Conservation (phyloP, 495 filamentous ascomycete genomes). For the Penicillium bovifimosum region DNA sequence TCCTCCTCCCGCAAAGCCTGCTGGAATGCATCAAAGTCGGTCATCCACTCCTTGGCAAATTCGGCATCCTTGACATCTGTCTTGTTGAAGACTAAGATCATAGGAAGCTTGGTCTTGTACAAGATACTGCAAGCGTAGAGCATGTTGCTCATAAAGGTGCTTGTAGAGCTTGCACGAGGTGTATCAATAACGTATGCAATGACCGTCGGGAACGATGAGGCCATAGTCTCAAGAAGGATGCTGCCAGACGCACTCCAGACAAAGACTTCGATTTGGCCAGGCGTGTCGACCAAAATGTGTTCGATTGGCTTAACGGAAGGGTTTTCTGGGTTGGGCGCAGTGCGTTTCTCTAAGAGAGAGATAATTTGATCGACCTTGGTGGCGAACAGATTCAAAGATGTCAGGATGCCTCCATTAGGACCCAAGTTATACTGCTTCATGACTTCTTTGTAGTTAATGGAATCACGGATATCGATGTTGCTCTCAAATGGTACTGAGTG, state of each 20-base stretch:
- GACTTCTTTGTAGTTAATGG: slow-evolving; percentile 98
- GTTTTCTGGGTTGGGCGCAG: slow-evolving; percentile 55
- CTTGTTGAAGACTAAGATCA: slow-evolving; percentile 99
- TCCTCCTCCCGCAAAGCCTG: slow-evolving; percentile 75
- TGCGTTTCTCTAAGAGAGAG: slow-evolving; percentile 79
- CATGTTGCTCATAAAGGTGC: slow-evolving; percentile 99
- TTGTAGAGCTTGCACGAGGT: slow-evolving; percentile 82
- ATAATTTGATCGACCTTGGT: slow-evolving; percentile 97
- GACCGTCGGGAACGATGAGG: slow-evolving; percentile 89
- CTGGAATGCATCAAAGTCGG: slow-evolving; percentile 95
- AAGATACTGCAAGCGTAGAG: slow-evolving; percentile 96
- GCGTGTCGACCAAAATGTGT: slow-evolving; percentile 89
- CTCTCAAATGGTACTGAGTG: slow-evolving; percentile 91
- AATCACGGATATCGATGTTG: slow-evolving; percentile 99
- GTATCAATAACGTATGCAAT: slow-evolving; percentile 98
- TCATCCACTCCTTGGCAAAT: slow-evolving; percentile 99
- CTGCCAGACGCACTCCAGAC: slow-evolving; percentile 93
- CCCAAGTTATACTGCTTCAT: slow-evolving; percentile 99
- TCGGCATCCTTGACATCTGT: slow-evolving; percentile 86
- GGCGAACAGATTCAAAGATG: slow-evolving; percentile 89
- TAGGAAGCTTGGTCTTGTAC: slow-evolving; percentile 96
- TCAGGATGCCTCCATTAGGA: slow-evolving; percentile 96
- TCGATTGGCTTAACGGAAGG: slow-evolving; percentile 61
- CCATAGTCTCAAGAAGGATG: slow-evolving; percentile 89
- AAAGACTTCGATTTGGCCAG: slow-evolving; percentile 97